A percentile compares a stretch with the other conserved stretches of the same genome.
Evolutionary conservation across 192 early-diverging fungal species (phyloP).

Genomic region (Gaertneriomyces semiglobifer): DNA sequence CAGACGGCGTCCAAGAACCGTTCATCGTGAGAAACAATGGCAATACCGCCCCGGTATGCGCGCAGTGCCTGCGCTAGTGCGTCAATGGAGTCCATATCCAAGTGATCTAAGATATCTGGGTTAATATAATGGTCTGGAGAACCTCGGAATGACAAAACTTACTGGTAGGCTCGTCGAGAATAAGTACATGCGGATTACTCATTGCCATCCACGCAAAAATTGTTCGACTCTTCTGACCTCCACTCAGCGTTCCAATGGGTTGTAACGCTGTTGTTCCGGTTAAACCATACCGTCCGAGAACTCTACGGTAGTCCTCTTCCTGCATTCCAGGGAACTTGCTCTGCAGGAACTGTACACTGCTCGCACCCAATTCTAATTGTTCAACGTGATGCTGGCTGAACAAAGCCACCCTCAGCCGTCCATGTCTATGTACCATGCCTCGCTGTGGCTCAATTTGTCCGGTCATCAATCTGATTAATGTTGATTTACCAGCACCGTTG

Average conservation of each 20-base stretch:
- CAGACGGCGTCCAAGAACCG: constrained; percentile 77
- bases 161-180: constrained; percentile 73
- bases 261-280: constrained; percentile 95
- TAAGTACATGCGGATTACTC: constrained; percentile 52
- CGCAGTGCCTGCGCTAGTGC: constrained; percentile 82
- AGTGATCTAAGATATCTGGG: constrained; percentile 41
- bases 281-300: constrained; percentile 92
- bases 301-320: constrained; percentile 94
- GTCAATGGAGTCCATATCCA: constrained; percentile 83
- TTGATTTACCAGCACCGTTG: constrained; percentile 98
- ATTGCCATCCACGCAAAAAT: constrained; percentile 55
- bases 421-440: constrained; percentile 87
- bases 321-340: constrained; percentile 83
- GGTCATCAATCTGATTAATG: constrained; percentile 88
- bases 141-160: constrained; percentile 23
- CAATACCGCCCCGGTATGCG: constrained; percentile 89
- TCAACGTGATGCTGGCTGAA: constrained; percentile 99
- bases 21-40: constrained; percentile 84
- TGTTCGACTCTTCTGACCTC: constrained; percentile 91
- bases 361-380: constrained; percentile 82
- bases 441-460: constrained; percentile 72
- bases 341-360: constrained; percentile 85
- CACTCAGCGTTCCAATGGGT: constrained; percentile 89
- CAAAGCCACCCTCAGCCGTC: constrained; percentile 86
- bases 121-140: not conserved